phyloP scores from a whole-genome alignment of 441 rosid genomes.

The Adansonia grandidieri region DNA sequence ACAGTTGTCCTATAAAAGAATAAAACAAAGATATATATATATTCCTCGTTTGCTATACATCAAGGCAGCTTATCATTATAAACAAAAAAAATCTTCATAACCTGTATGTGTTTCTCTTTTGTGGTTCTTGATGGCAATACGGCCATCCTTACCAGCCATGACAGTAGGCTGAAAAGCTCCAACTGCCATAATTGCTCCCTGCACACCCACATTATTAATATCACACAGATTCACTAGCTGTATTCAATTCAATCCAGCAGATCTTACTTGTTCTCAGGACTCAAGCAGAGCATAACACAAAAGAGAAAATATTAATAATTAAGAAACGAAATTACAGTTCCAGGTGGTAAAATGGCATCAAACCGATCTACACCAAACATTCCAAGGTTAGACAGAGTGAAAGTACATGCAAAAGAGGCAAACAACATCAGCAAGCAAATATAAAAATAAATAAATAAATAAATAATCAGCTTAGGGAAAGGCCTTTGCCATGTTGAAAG shows the following conservation, averaged over 20 bases:
- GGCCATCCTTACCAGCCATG: constrained; percentile 81
- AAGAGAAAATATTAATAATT: background rate
- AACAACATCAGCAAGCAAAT: constrained; percentile 8
- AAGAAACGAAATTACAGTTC: constrained; percentile 64
- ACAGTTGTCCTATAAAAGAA: constrained; percentile 12
- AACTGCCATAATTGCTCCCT: constrained; percentile 98
- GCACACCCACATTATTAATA: constrained; percentile 31
- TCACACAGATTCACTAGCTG: background rate
- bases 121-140: constrained; percentile 89
- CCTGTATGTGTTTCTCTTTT: background rate
- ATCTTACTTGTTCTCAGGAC: background rate
- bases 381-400: constrained; percentile 93
- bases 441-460: no score
- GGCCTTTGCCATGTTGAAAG: background rate
- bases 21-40: background rate
- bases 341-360: constrained; percentile 96
- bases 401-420: constrained; percentile 61
- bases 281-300: constrained; percentile 10
- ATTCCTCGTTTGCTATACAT: no score
- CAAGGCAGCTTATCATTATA: no score
- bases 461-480: background rate
- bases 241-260: background rate
- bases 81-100: no score
- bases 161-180: constrained; percentile 89
- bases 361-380: constrained; percentile 94